Base-by-base conservation (phyloP, 2,329 filamentous ascomycete species). In the Stagonosporopsis tanaceti region DNA sequence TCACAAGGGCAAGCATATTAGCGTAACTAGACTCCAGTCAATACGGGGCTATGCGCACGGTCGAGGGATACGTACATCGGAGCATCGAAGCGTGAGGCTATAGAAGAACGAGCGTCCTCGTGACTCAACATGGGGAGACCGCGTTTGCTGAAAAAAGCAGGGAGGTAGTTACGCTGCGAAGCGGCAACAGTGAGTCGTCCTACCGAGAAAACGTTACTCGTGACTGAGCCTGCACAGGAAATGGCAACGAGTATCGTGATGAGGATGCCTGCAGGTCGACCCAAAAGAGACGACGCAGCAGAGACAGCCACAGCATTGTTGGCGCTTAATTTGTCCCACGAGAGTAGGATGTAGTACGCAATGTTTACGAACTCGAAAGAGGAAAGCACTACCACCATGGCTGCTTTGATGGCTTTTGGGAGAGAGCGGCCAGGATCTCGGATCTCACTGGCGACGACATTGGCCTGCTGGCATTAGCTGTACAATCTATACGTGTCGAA, bases 241-340 rank as follows among this genome's bases (percentile, higher is more conserved):
- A 87, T 71, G 59, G 84, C 87, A 38, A 89, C 84, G 1, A 88
- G 70, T 0, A 83, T 63, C 1, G 86, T 85, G 2, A 85, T 80
- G 0, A 82, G 60, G 37, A 86, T 79, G 4, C 85, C 86, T 46
- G 83, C 82, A 0, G 72, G 78, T 0, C 76, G 78, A 2, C 86
- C 86, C 1, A 88, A 67, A 1, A 88, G 81, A 17, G 67, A 65
- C 35, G 60, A 44, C 76, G 80, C 22, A 76, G 84, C 64, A 83
- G 84, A 17, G 48, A 89, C 86, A 3, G 86, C 87, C 0, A 89
- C 83, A 22, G 85, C 87, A 59, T 89, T 84, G 0, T 83, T 87
- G 0, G 80, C 82, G 0, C 85, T 84, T 2, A 89, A 77, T 0
- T 83, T 76, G 22, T 81, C 70, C 86, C 86, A 88, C 0, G 87